A percentile compares a stretch with the other conserved stretches of the same genome.
phyloP scores from a whole-genome alignment of 768 basidiomycete species.

The Nidularia sp. region DNA sequence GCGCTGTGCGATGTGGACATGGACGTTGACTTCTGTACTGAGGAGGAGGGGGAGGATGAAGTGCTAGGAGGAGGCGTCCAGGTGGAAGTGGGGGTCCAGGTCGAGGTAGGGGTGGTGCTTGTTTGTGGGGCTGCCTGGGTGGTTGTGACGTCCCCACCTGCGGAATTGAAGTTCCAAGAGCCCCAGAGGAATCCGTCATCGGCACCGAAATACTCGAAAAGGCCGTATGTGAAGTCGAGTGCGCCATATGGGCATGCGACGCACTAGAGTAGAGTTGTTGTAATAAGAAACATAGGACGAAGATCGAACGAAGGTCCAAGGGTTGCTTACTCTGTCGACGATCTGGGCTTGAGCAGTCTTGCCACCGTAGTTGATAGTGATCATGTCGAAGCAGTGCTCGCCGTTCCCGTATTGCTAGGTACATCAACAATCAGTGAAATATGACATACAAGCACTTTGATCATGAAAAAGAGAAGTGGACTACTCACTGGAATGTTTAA shows the following conservation, averaged over 20 bases:
- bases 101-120: too few species aligned
- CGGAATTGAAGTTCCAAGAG: background rate
- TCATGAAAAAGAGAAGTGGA: too few species aligned
- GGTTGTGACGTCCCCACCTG: too few species aligned
- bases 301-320: too few species aligned
- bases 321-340: constrained; percentile 48
- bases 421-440: background rate
- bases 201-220: constrained; percentile 46
- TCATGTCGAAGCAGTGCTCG: constrained; percentile 42
- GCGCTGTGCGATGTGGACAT: background rate
- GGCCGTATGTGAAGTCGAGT: constrained; percentile 37
- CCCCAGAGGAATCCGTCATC: constrained; percentile 41
- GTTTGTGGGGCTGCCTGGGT: too few species aligned
- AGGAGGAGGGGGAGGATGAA: constrained; percentile 36
- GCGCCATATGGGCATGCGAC: background rate
- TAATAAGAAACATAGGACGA: too few species aligned
- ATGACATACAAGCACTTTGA: background rate
- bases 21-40: background rate
- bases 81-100: background rate
- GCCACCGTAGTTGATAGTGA: constrained; percentile 51
- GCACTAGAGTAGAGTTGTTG: background rate
- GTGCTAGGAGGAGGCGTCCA: background rate
- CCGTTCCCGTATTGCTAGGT: constrained; percentile 1
- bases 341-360: constrained; percentile 37
- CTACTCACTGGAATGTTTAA: background rate